Percentiles rank a stretch among this genome's conserved stretches.
phyloP scores from a whole-genome alignment of 129 eudicot species.

The Ambrosia trifida region DNA sequence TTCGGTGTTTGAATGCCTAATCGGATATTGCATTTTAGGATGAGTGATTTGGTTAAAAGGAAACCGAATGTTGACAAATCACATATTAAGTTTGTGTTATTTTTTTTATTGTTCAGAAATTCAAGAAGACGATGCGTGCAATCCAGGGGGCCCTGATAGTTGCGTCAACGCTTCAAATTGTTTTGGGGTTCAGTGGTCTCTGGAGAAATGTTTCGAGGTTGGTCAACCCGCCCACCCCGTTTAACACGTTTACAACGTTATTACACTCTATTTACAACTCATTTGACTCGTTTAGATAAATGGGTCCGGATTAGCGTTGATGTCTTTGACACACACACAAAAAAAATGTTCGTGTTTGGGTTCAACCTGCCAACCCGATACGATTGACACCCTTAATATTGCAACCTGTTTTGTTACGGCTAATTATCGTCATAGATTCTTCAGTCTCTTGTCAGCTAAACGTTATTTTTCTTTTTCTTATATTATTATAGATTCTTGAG shows the following conservation, averaged over 20 bases:
- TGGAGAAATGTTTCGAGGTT: constrained; percentile 91
- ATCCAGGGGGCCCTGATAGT: constrained; percentile 87
- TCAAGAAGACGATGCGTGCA: constrained; percentile 86
- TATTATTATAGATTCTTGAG: constrained; percentile 44
- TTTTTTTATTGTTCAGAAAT: constrained; percentile 49
- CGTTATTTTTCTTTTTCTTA: neutral
- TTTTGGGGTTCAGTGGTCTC: constrained; percentile 94
- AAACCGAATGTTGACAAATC: constrained; percentile 12
- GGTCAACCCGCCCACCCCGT: neutral
- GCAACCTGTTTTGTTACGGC: neutral
- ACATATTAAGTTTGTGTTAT: constrained; percentile 9
- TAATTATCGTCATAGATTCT: neutral
- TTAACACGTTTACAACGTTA: no score
- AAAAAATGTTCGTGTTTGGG: neutral
- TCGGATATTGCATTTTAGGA: neutral
- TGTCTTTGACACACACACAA: neutral
- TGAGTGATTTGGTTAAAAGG: neutral
- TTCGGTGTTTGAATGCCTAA: constrained; percentile 4
- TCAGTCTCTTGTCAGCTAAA: neutral
- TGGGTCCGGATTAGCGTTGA: neutral
- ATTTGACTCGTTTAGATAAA: neutral
- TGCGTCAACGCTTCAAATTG: constrained; percentile 86
- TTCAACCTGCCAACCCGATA: neutral
- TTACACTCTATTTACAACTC: no score
- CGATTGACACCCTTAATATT: neutral